Evolutionary conservation across 2,329 filamentous ascomycete species (phyloP).

Genomic region (Venturia asperata): DNA sequence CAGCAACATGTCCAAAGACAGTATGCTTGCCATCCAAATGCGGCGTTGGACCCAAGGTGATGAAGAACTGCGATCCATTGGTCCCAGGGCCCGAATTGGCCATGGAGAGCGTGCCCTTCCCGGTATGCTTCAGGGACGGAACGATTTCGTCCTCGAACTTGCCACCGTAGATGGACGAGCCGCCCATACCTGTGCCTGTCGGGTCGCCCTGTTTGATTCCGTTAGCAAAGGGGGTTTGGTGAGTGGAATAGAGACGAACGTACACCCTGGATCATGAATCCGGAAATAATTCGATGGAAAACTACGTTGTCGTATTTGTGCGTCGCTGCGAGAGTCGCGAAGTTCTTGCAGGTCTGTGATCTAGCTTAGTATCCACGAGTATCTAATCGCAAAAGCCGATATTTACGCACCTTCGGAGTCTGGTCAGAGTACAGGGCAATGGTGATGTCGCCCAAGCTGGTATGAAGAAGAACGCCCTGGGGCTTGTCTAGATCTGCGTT

Average conservation of each 20-base stretch:
- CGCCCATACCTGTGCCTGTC: constrained; percentile 83
- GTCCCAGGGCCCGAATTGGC: constrained; percentile 77
- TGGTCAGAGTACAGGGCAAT: constrained; percentile 95
- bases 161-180: constrained; percentile 83
- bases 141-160: constrained; percentile 88
- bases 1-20: constrained; percentile 83
- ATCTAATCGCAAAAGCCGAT: not conserved
- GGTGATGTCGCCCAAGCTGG: constrained; percentile 78
- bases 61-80: constrained; percentile 96
- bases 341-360: constrained; percentile 54
- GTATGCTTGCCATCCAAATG: constrained; percentile 88
- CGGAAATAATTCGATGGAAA: constrained; percentile 86
- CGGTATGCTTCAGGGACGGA: constrained; percentile 84
- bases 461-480: constrained; percentile 64
- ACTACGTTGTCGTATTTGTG: constrained; percentile 92
- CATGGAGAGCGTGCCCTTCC: constrained; percentile 88
- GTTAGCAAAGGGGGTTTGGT: not conserved
- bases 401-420: constrained; percentile 62
- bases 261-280: constrained; percentile 63
- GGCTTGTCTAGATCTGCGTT: not conserved
- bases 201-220: constrained; percentile 79
- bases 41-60: constrained; percentile 74
- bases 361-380: not conserved
- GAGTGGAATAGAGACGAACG: not conserved
- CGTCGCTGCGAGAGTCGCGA: constrained; percentile 90